Evolutionary conservation across 257 asterid genomes (phyloP), one percentile per base, ranked within the genome.

Genomic region (Hygrophila difformis): DNA sequence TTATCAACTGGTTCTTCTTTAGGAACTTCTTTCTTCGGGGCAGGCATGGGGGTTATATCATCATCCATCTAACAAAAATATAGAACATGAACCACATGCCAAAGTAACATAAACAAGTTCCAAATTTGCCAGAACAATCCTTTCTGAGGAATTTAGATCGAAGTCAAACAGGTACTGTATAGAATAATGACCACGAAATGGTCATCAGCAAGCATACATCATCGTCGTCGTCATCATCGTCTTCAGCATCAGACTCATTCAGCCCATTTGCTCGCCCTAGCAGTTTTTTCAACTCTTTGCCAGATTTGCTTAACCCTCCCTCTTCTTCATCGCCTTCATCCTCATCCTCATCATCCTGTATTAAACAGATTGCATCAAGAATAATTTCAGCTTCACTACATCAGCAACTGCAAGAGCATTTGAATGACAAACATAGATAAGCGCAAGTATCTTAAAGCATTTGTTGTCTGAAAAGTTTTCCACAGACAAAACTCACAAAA

Each of bases 261-360:
- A 82, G 55, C 50, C 96, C 99, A 68, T 81, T 81, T 56, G 96
- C 53, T 69, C 74, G 73, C 56, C 99, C 94, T 17, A 91, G 99
- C 57, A 91, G 67, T 69, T 86, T 91, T 66, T 86, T 78, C 79
- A 91, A 65, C 79, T 91, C 99, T 67, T 91, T 91, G 2, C 99
- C 99, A 35, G 99, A 91, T 74, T 82, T 86, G 78, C 96, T 91
- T 59, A 91, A 49, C 34, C 93, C 89, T 44, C 81, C 92, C 62
- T 67, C 96, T 51, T 86, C 92, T 56, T 76, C 98, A 19, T 67
- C 96, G 33, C 62, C 93, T 57, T 77, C 94, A 16, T 81, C 78
- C 68, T 81, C 97, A 46, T 88, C 97, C 22, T 86, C 99, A 0
- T 91, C 98, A 63, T 91, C 93, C 96, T 82, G 71, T 56, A 72